Evolutionary conservation across 352 stramenopile genomes (phyloP), one percentile per base, ranked within the genome.

Genomic region (Peronosclerospora sorghi): DNA sequence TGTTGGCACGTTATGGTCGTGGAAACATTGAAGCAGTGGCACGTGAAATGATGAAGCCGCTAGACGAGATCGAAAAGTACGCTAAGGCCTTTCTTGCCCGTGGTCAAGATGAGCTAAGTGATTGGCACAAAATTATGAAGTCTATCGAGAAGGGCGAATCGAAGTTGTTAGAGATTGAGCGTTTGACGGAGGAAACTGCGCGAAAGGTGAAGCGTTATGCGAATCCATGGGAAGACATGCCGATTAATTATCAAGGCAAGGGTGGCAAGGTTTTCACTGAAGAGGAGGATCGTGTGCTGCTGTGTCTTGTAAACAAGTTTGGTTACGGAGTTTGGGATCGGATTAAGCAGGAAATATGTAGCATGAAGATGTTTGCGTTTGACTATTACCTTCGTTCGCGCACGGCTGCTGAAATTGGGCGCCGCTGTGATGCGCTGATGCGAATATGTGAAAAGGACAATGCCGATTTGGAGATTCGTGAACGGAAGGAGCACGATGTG

Each of bases 351-450:
- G 93, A 98, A 63, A 98, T 98, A 21, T 83, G 81, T 41, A 73
- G 74, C 15, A 65, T 87, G 26, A 75, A 89, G 38, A 71, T 80
- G 63, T 99, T 98, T 56, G 77, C 94, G 12, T 98, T 99, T 37
- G 94, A 99, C 53, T 99, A 97, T 76, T 98, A 98, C 60, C 95
- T 99, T 61, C 97, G 97, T 28, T 98, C 88, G 8, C 79, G 96
- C 32, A 97, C 85, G 10, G 83, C 91, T 1, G 77, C 79, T 5
- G 95, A 99, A 56, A 95, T 99, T 27, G 91, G 96, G 21, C 93
- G 94, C 34, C 88, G 95, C 9, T 97, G 93, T 41, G 95, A 98
- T 48, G 61, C 86, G 0, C 59, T 98, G 13, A 97, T 98, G 61
- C 83, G 85, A 9, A 89, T 97, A 54, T 93, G 96, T 13, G 89